Evolutionary conservation across 306 rosid species (phyloP).

Genomic region (Pterocarpus macrocarpus): DNA sequence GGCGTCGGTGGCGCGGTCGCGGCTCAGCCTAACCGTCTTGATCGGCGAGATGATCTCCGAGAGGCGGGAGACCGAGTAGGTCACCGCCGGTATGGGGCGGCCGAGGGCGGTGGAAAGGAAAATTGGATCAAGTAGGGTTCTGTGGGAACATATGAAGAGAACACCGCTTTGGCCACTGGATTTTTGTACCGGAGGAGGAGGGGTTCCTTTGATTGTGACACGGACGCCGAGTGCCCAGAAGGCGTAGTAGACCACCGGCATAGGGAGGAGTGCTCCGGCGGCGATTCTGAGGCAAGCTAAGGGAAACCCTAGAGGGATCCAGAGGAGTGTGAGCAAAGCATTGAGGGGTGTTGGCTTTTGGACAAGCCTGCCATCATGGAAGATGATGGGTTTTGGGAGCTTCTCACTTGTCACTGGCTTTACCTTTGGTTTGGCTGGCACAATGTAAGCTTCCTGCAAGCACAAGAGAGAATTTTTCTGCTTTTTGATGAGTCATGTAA

Average conservation of each 20-base stretch:
- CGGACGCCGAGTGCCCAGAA: slow-evolving; percentile 82
- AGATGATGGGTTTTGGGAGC: slow-evolving; percentile 83
- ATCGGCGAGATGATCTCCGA: slow-evolving; percentile 82
- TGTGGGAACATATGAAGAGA: slow-evolving; percentile 83
- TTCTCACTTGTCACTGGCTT: slow-evolving; percentile 61
- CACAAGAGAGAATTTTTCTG: neutral
- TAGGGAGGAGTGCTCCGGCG: slow-evolving; percentile 83
- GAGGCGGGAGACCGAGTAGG: slow-evolving; percentile 84
- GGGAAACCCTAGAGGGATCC: slow-evolving; percentile 80
- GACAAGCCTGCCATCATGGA: slow-evolving; percentile 87
- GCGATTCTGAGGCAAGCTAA: slow-evolving; percentile 76
- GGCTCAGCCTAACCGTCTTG: slow-evolving; percentile 70
- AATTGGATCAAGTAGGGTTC: slow-evolving; percentile 83
- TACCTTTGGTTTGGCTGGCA: slow-evolving; percentile 53
- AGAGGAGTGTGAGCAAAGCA: slow-evolving; percentile 66
- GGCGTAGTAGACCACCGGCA: slow-evolving; percentile 74
- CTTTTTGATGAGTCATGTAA: neutral
- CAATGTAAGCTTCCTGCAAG: slow-evolving; percentile 76
- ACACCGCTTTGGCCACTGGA: slow-evolving; percentile 55
- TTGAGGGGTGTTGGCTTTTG: slow-evolving; percentile 74
- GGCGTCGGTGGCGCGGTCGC: slow-evolving; percentile 72
- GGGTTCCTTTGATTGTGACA: slow-evolving; percentile 69
- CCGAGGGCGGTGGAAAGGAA: slow-evolving; percentile 82
- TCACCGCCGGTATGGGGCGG: slow-evolving; percentile 81
- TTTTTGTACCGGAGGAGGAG: slow-evolving; percentile 63